These are phyloP conservation scores for Mycena sanguinolenta DNA, from an alignment of 768 basidiomycete species.

Conservation along the genomic window DNA sequence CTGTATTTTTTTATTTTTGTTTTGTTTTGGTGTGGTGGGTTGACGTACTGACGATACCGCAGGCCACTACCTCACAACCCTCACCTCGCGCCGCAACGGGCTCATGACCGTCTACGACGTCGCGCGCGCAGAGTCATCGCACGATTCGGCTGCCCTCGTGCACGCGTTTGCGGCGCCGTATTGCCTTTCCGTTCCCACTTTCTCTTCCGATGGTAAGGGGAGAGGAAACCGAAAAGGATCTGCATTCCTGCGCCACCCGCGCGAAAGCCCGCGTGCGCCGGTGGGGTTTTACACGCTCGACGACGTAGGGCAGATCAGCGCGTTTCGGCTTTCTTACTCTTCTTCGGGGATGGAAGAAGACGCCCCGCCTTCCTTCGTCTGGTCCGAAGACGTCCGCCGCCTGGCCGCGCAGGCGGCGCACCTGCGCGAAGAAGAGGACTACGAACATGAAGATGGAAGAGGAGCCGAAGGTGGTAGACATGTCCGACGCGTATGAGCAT, in stretches of 20 bases:
- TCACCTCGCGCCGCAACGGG: conserved; percentile 71
- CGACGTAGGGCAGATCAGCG: conserved; percentile 60
- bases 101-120: conserved; percentile 78
- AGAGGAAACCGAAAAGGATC: conserved; percentile 46
- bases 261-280: conserved; percentile 36
- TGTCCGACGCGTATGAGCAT: conserved; percentile 67
- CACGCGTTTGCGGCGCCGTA: conserved; percentile 58
- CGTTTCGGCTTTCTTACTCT: conserved; percentile 56
- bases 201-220: no score
- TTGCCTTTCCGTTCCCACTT: conserved; percentile 47
- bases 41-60: no score
- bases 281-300: conserved; percentile 62
- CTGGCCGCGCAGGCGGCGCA: conserved; percentile 47
- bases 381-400: conserved; percentile 56
- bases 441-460: conserved; percentile 58
- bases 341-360: no score
- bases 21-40: no score
- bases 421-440: conserved; percentile 53
- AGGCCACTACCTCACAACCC: conserved; percentile 60
- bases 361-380: conserved; percentile 51
- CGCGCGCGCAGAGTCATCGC: conserved; percentile 52
- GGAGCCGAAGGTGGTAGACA: conserved; percentile 60
- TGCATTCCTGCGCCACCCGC: conserved; percentile 50
- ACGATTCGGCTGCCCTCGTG: conserved; percentile 58
- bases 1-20: background rate